phyloP scores from a whole-genome alignment of 257 asterid genomes.

The Penstemon davidsonii region DNA sequence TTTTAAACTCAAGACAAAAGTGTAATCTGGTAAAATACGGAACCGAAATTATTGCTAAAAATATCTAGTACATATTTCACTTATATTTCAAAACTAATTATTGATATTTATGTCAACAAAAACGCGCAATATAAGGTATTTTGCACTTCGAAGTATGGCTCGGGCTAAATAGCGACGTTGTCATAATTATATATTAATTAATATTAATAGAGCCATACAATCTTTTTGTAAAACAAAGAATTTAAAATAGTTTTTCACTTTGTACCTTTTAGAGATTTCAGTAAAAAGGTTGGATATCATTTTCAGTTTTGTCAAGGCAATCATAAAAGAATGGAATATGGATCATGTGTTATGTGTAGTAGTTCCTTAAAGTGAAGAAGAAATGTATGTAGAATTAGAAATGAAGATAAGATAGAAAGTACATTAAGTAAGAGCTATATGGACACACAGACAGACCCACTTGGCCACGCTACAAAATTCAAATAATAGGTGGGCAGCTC shows the following conservation, averaged over 20 bases:
- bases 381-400: slow-evolving; percentile 44
- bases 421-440: slow-evolving; percentile 16
- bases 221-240: slow-evolving; percentile 14
- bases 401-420: slow-evolving; percentile 25
- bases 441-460: slow-evolving; percentile 41
- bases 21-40: no score
- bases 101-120: no score
- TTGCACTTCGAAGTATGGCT: no score
- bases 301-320: slow-evolving; percentile 34
- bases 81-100: no score
- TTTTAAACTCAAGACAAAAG: no score
- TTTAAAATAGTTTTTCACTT: slow-evolving; percentile 29
- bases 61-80: no score
- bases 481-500: slow-evolving; percentile 41
- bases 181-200: neutral
- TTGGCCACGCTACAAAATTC: slow-evolving; percentile 38
- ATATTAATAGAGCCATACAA: slow-evolving; percentile 22
- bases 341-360: slow-evolving; percentile 13
- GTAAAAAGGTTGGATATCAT: slow-evolving; percentile 34
- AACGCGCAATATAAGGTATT: no score
- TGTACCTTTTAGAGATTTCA: slow-evolving; percentile 31
- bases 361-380: slow-evolving; percentile 26
- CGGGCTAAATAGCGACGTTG: no score
- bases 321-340: slow-evolving; percentile 46
- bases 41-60: no score